Evolutionary conservation across 2,329 filamentous ascomycete genomes (phyloP).

Genomic region (Zasmidium citrigriseum): DNA sequence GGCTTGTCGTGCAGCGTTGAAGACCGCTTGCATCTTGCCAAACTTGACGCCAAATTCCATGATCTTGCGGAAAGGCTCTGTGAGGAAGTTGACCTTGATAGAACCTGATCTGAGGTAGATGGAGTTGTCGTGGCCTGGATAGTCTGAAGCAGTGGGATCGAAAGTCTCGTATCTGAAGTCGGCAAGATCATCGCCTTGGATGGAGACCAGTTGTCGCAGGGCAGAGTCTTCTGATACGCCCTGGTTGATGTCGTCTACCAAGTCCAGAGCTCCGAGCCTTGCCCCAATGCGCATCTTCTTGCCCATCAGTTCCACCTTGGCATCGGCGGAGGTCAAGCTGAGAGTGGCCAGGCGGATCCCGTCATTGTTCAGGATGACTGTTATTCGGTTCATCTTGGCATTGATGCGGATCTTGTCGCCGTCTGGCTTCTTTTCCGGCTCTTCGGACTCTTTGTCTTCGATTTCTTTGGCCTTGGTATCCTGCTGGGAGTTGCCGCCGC

Average conservation of each 20-base stretch:
- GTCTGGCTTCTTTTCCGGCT: conserved; percentile 52
- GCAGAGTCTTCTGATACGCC: conserved; percentile 80
- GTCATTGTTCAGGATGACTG: conserved; percentile 94
- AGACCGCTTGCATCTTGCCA: conserved; percentile 98
- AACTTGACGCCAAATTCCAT: conserved; percentile 98
- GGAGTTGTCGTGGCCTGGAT: conserved; percentile 93
- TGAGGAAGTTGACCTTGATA: conserved; percentile 93
- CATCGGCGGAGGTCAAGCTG: conserved; percentile 87
- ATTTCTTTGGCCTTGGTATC: conserved; percentile 18
- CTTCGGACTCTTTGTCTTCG: conserved; percentile 32
- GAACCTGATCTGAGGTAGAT: conserved; percentile 89
- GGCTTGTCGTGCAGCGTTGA: conserved; percentile 93
- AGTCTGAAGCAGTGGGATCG: conserved; percentile 71
- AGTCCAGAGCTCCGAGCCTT: conserved; percentile 79
- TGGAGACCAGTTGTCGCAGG: conserved; percentile 84
- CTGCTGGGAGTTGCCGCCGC: conserved; percentile 19
- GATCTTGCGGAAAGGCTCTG: conserved; percentile 97
- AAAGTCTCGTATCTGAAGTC: conserved; percentile 99
- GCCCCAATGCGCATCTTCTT: conserved; percentile 86
- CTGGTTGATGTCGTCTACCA: conserved; percentile 92
- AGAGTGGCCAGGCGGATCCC: conserved; percentile 91
- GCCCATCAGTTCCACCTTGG: conserved; percentile 83
- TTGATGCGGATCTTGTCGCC: conserved; percentile 80
- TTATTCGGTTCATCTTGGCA: conserved; percentile 88
- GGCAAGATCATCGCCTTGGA: conserved; percentile 91